Conservation (phyloP, 2,329 filamentous ascomycete genomes). For the Ophiostoma quercus region DNA sequence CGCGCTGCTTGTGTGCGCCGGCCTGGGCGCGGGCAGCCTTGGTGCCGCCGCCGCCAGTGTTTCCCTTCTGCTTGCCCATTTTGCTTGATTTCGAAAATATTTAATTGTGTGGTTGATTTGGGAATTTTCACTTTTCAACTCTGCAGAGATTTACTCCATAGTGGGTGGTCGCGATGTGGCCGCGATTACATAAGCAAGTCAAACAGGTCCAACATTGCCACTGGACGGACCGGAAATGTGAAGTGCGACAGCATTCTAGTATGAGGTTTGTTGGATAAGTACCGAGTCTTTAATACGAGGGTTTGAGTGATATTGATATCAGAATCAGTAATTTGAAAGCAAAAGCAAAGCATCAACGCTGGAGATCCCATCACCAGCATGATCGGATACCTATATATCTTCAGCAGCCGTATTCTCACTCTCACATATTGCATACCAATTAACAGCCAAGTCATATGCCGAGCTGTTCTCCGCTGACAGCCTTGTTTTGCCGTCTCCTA, state of each 20-base stretch:
- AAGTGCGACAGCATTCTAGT: background rate
- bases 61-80: conserved; percentile 15
- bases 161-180: background rate
- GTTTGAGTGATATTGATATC: background rate
- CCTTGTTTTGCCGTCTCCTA: conserved; percentile 4
- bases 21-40: background rate
- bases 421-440: too few species aligned
- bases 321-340: too few species aligned
- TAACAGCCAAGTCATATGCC: background rate
- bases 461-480: conserved; percentile 7
- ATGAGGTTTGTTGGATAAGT: background rate
- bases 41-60: background rate
- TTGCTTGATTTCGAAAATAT: background rate
- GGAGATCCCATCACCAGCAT: too few species aligned
- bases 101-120: background rate
- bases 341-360: too few species aligned
- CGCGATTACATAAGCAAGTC: background rate
- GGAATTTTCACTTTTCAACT: background rate
- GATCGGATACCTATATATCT: too few species aligned
- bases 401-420: too few species aligned
- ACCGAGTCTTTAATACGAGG: background rate
- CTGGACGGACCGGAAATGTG: background rate
- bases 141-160: conserved; percentile 8
- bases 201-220: background rate
- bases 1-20: background rate